Evolutionary conservation across 1,284 basidiomycete genomes (phyloP).

Genomic region (Trichosporon ovoides): DNA sequence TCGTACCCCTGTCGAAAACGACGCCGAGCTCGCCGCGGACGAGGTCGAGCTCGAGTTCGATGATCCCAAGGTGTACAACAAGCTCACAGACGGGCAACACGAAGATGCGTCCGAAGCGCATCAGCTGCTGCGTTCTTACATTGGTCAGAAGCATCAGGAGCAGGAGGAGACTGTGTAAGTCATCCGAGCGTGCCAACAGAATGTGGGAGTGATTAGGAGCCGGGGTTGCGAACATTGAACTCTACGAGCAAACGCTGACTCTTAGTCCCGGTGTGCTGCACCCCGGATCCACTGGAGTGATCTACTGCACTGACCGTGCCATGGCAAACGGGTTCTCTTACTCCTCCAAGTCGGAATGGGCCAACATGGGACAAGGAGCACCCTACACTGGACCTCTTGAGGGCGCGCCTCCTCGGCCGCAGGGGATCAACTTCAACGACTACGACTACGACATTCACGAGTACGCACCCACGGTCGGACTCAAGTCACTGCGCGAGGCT

Average conservation of each 20-base stretch:
- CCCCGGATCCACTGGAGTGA: conserved; percentile 52
- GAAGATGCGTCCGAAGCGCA: conserved; percentile 81
- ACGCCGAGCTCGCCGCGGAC: neutral
- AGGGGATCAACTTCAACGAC: conserved; percentile 55
- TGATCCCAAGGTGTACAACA: neutral
- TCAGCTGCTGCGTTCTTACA: conserved; percentile 48
- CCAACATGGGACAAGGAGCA: conserved; percentile 56
- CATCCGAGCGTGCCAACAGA: no score
- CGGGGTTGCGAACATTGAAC: no score
- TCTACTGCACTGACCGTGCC: conserved; percentile 72
- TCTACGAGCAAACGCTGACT: no score
- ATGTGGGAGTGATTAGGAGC: no score
- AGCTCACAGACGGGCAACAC: conserved; percentile 1
- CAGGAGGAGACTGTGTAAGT: conserved; percentile 20
- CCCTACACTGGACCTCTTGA: conserved; percentile 62
- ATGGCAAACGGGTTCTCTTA: conserved; percentile 77
- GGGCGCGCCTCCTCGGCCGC: conserved; percentile 62
- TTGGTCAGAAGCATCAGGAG: conserved; percentile 18
- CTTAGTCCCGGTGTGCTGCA: conserved; percentile 51
- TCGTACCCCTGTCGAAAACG: neutral
- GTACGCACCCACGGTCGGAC: conserved; percentile 88
- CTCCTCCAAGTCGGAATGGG: conserved; percentile 62
- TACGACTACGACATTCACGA: conserved; percentile 64
- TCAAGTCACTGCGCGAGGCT: conserved; percentile 56
- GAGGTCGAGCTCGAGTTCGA: conserved; percentile 5